Evolutionary conservation across 2,329 filamentous ascomycete species (phyloP).

Genomic region (Aspergillus fumigatiaffinis): DNA sequence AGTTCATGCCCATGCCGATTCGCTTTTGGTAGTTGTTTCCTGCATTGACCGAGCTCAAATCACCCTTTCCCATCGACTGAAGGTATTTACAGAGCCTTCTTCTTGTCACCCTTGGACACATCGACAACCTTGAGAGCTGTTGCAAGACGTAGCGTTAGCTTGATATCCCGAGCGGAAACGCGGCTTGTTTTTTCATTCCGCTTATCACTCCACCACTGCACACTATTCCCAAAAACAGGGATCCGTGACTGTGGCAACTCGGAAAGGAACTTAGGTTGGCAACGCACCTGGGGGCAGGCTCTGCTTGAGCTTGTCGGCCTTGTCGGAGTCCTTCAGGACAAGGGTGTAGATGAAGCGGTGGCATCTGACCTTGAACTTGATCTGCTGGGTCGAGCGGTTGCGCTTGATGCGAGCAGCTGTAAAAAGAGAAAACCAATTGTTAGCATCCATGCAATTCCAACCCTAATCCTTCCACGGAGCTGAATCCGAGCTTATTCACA

Average conservation of each 20-base stretch:
- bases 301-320: conserved; percentile 99
- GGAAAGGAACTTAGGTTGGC: conserved; percentile 2
- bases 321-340: conserved; percentile 96
- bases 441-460: conserved; percentile 6
- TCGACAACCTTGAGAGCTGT: conserved; percentile 44
- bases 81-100: conserved; percentile 42
- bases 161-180: not conserved
- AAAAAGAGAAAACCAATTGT: conserved; percentile 15
- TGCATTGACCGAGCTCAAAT: conserved; percentile 22
- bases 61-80: conserved; percentile 22
- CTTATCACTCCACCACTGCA: not conserved
- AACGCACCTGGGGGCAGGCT: conserved; percentile 90
- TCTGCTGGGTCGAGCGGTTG: conserved; percentile 82
- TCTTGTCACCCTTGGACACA: conserved; percentile 43
- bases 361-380: conserved; percentile 99
- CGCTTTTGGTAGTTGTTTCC: conserved; percentile 27
- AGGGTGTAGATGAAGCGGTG: conserved; percentile 94
- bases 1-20: conserved; percentile 22
- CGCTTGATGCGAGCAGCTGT: conserved; percentile 91
- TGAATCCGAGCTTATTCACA: conserved; percentile 2
- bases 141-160: conserved; percentile 19
- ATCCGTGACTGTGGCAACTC: not conserved
- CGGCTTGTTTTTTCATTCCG: not conserved
- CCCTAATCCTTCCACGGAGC: conserved; percentile 1
- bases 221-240: not conserved